These are phyloP conservation scores for Huntiella decipiens DNA, from an alignment of 2,329 filamentous ascomycete genomes.

Conservation along the genomic window DNA sequence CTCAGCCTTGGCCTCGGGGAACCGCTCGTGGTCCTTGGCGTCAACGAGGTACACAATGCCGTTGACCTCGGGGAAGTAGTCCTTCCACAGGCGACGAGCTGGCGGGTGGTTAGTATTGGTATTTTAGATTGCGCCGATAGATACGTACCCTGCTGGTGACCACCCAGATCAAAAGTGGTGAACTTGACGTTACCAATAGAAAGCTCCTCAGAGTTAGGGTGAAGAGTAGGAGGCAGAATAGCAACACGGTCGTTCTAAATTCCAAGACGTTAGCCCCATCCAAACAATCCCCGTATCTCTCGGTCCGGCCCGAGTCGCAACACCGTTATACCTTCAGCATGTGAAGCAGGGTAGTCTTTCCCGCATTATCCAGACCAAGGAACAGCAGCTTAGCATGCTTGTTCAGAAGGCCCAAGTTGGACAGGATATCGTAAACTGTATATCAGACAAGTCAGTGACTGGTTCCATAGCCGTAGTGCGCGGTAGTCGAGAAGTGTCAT, in stretches of 20 bases:
- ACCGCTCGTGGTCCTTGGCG: conserved; percentile 89
- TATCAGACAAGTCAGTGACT: conserved; percentile 12
- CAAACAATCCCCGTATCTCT: too few relatives aligned
- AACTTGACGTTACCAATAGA: conserved; percentile 86
- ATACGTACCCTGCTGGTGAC: conserved; percentile 66
- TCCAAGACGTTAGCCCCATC: conserved; percentile 1
- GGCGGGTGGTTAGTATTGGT: conserved; percentile 9
- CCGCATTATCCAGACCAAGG: conserved; percentile 82
- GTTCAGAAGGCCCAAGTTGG: conserved; percentile 73
- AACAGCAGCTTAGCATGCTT: conserved; percentile 93
- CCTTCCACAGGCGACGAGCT: conserved; percentile 89
- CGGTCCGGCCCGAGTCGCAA: neutral
- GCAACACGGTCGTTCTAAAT: conserved; percentile 75
- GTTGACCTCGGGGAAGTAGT: conserved; percentile 91
- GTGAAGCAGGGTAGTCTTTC: conserved; percentile 83
- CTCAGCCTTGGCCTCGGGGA: conserved; percentile 87
- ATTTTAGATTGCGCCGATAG: neutral
- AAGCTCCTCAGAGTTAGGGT: conserved; percentile 84
- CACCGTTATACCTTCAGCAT: conserved; percentile 63
- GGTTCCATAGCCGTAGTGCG: neutral
- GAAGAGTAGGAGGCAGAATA: conserved; percentile 74
- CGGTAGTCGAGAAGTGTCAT: too few relatives aligned
- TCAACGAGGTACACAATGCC: conserved; percentile 97
- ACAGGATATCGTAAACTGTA: conserved; percentile 69
- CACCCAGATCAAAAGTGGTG: conserved; percentile 84